Base-by-base conservation (phyloP, 1,139 yeast species). In the Kurtzmaniella natalensis region DNA sequence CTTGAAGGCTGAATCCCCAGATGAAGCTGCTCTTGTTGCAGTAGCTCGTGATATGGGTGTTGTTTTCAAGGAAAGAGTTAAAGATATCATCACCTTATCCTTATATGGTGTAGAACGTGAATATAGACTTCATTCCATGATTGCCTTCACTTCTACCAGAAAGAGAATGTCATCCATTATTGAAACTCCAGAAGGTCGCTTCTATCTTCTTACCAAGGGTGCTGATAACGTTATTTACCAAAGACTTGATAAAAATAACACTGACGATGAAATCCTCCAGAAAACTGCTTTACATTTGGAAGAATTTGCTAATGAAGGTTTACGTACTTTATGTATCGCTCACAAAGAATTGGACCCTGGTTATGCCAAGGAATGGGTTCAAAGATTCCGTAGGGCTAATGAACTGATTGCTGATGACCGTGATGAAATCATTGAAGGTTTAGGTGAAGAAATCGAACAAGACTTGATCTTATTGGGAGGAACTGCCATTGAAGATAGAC, bases 1-100 rank as follows among this genome's bases (percentile, higher is more conserved):
- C 31, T 76, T 86, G 53, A 86, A 88, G 53, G 97, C 98, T 0
- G 97, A 92, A 58, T 84, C 95, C n/a, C 98, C 98, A 1, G 98
- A 92, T 63, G 98, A 92, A 59, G 94, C 95, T 26, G 97, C 98
- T 0, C 73, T 92, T 39, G 98, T 92, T 4, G 76, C 85, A 7
- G 92, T 94, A 18, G 97, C 98, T 0, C 75, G 95, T 49, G 97
- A 92, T 55, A 66, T 87, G 50, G 98, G 98, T 4, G 83, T 83
- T 55, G 79, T 85, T 7, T 85, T 92, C 55, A 64, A 77, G 28
- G 84, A 76, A 32, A 76, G 95, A 50, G 78, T 84, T 3, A 81
- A 89, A 52, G 73, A 74, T 31, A 84, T 88, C 29, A 67, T 87
- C 18, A 60, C 78, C 25, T 59, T 92, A 33, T 78, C 81, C 38